Evolutionary conservation across 164 flowering plant genomes (phyloP), one percentile per base, ranked within the genome.

Genomic region (Houttuynia cordata): DNA sequence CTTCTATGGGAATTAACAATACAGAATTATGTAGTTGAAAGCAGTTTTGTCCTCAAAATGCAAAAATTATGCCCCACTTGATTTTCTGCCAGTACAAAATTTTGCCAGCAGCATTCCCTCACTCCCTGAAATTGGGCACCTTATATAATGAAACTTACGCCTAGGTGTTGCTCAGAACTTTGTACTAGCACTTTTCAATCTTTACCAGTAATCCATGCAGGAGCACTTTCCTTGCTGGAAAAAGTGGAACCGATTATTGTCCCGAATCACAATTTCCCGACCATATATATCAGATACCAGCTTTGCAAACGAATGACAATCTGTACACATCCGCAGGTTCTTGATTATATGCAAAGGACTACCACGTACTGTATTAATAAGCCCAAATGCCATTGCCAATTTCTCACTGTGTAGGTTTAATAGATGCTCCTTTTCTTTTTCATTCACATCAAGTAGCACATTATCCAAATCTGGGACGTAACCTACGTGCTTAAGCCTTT

Each of bases 261-360:
- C 86, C 56, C 89, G 58, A 30, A 81, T 56, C 52, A 72, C 65
- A 34, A 84, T 80, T 60, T 79, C 82, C 53, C 89, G 49, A 12
- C 56, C 57, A 55, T 80, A 80, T 53, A 79, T 58, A 53, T 66
- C 60, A 4, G 89, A 77, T 21, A 74, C 74, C 56, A 74, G n/a
- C 57, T 82, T 84, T 15, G 77, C 79, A 57, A 79, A 77, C 17
- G 82, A 59, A 59, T 80, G 86, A 59, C 89, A 84, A 58, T 84
- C 89, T 37, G 78, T 67, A 67, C 89, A 82, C 65, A 77, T 77
- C 25, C 86, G 55, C 8, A 84, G 78, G 64, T 84, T 84, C 79
- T 84, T 84, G 5, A 73, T 75, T 18, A 84, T 72, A 37, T 80
- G 79, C 41, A 84, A 68, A 7, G 80, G 76, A 53, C 13, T 60